Evolutionary conservation across 2,329 filamentous ascomycete genomes (phyloP).

Genomic region (Biscogniauxia marginata): DNA sequence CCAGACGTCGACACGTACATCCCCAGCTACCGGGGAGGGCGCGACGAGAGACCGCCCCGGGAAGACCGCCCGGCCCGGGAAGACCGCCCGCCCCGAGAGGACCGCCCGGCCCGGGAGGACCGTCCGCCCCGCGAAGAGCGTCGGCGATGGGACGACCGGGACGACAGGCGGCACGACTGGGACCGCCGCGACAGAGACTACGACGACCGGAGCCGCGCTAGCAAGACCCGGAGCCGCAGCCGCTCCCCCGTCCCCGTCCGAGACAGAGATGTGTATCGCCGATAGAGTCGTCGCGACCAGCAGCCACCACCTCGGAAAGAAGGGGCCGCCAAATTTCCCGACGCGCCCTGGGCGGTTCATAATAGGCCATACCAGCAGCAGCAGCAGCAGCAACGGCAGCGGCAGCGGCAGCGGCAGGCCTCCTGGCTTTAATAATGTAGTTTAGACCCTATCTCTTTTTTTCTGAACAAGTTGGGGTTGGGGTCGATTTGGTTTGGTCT

Average conservation of each 20-base stretch:
- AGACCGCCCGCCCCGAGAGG: slow-evolving; percentile 38
- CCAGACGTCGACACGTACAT: slow-evolving; percentile 51
- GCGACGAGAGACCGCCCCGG: slow-evolving; percentile 35
- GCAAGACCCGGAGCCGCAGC: slow-evolving; percentile 45
- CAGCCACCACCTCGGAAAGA: slow-evolving; percentile 5
- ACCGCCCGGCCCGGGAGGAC: slow-evolving; percentile 38
- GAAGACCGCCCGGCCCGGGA: slow-evolving; percentile 37
- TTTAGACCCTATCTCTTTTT: too few species aligned
- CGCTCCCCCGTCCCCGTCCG: slow-evolving; percentile 43
- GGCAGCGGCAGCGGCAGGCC: neutral
- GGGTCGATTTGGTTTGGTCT: too few species aligned
- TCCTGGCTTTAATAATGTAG: too few species aligned
- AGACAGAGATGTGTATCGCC: slow-evolving; percentile 50
- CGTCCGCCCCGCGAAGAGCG: slow-evolving; percentile 32
- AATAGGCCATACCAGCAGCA: neutral
- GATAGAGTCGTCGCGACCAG: slow-evolving; percentile 37
- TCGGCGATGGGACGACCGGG: slow-evolving; percentile 35
- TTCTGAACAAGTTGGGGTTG: too few species aligned
- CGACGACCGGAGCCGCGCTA: slow-evolving; percentile 37
- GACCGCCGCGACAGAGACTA: slow-evolving; percentile 37
- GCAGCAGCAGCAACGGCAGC: neutral
- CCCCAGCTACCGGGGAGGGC: slow-evolving; percentile 42
- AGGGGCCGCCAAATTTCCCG: neutral
- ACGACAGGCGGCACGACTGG: slow-evolving; percentile 39
- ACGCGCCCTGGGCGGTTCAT: neutral